Base-by-base conservation (phyloP, 345 rosid genomes). In the Gossypium thurberi region DNA sequence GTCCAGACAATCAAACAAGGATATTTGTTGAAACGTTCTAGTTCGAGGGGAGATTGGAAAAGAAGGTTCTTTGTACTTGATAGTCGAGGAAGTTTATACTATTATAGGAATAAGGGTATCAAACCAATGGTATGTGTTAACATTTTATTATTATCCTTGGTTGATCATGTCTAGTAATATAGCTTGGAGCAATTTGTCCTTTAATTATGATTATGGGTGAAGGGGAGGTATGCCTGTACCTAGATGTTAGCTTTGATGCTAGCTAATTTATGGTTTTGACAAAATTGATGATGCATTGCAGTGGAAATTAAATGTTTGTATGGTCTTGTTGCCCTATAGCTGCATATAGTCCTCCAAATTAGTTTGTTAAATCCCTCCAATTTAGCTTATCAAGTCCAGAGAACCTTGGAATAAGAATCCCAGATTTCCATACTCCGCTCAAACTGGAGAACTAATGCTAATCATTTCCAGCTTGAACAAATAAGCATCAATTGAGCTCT, bases 61-160 rank as follows among this genome's bases (percentile, higher is more conserved):
- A 89, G 97, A 79, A 88, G 93, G 74, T 90, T 90, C 81, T 93
- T 93, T 83, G 91, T 93, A 26, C 93, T 90, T 18, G 90, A 93
- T 80, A 88, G 86, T 75, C 94, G 80, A 71, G 98, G 98, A 74
- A 85, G 85, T 56, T 80, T 93, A 60, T 89, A 79, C 80, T 93
- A 90, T 83, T 89, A 89, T 79, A 84, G 81, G 78, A 89, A 84
- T 82, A 88, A 90, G 74, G 85, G 85, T 76, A 69, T 73, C 58
- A 90, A 83, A 77, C 77, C 84, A 75, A 76, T 62, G 89, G 94
- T 90, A 90, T 73, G 88, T 61, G 46, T 37, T 57, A 33, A 21
- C 69, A 21, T 40, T 55, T 13, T 56, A 43, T 20, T 6, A 20
- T 47, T 25, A 25, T 70, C 71, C 72, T 3, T 63, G 20, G 26